These are phyloP conservation scores for Fraxinus sp. DNA, from an alignment of 305 asterid species.

Conservation along the genomic window DNA sequence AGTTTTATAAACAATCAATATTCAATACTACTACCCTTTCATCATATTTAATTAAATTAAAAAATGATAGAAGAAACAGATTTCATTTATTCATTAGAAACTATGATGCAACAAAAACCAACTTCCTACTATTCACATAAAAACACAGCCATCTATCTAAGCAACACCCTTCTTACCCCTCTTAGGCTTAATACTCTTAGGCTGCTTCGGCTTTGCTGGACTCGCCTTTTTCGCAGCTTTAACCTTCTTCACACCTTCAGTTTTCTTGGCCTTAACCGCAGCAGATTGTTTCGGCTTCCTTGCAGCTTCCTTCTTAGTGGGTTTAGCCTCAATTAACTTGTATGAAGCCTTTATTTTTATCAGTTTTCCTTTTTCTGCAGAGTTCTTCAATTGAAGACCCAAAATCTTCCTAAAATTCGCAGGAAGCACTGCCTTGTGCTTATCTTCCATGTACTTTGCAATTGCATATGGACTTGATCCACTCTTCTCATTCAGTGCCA, in stretches of 20 bases:
- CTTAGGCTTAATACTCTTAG: conserved; percentile 35
- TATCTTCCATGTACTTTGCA: conserved; percentile 67
- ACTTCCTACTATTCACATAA: too few species aligned
- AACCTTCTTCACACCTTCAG: conserved; percentile 27
- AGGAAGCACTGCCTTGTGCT: conserved; percentile 53
- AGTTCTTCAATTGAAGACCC: conserved; percentile 61
- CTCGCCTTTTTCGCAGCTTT: conserved; percentile 32
- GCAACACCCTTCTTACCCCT: conserved; percentile 37
- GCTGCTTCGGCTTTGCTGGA: conserved; percentile 38
- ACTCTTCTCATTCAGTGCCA: conserved; percentile 48
- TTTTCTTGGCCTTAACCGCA: neutral
- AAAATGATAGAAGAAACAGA: too few species aligned
- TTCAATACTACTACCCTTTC: too few species aligned
- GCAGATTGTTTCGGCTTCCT: conserved; percentile 13
- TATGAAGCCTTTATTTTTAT: conserved; percentile 66
- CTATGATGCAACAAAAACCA: too few species aligned
- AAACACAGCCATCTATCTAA: too few species aligned
- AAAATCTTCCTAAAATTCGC: conserved; percentile 59
- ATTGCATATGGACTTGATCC: conserved; percentile 75
- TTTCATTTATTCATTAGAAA: too few species aligned
- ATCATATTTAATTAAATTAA: too few species aligned
- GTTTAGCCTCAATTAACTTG: conserved; percentile 46
- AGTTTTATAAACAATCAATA: too few species aligned
- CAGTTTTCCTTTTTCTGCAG: conserved; percentile 55
- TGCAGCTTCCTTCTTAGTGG: conserved; percentile 23